phyloP scores from a whole-genome alignment of 345 rosid genomes.

The Dipteronia dyeriana region DNA sequence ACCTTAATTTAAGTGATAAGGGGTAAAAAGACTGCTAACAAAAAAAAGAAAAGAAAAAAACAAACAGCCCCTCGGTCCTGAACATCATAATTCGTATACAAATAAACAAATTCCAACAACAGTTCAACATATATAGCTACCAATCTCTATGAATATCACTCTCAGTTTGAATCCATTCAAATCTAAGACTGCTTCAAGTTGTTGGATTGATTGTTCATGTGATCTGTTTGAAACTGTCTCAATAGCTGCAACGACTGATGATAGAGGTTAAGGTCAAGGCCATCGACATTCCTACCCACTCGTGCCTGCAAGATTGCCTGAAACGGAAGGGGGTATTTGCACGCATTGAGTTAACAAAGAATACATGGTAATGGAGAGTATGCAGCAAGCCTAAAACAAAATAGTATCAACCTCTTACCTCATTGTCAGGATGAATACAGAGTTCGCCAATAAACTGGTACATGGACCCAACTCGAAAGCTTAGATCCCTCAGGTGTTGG shows the following conservation, averaged over 20 bases:
- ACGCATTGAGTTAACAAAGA: background rate
- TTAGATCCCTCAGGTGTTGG: slow-evolving; percentile 68
- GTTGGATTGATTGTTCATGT: background rate
- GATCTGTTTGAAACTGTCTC: slow-evolving; percentile 26
- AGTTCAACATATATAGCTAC: background rate
- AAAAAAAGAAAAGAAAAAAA: too few relatives aligned
- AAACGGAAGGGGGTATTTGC: slow-evolving; percentile 8
- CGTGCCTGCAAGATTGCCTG: slow-evolving; percentile 73
- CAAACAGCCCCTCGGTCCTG: too few relatives aligned
- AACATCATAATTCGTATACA: background rate
- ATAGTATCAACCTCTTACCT: slow-evolving; percentile 39
- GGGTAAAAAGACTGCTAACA: too few relatives aligned
- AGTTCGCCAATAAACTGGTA: slow-evolving; percentile 92
- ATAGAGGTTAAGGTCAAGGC: slow-evolving; percentile 69
- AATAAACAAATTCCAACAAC: too few relatives aligned
- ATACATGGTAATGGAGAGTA: background rate
- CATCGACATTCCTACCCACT: slow-evolving; percentile 79
- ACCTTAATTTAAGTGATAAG: too few relatives aligned
- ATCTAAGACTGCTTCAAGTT: background rate
- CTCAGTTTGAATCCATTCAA: background rate
- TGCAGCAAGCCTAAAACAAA: slow-evolving; percentile 3
- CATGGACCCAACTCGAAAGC: slow-evolving; percentile 61
- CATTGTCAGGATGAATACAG: slow-evolving; percentile 46
- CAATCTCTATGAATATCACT: background rate
- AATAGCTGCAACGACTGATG: slow-evolving; percentile 60